Conservation (phyloP, 23 red algal species). For the Gracilaria domingensis region DNA sequence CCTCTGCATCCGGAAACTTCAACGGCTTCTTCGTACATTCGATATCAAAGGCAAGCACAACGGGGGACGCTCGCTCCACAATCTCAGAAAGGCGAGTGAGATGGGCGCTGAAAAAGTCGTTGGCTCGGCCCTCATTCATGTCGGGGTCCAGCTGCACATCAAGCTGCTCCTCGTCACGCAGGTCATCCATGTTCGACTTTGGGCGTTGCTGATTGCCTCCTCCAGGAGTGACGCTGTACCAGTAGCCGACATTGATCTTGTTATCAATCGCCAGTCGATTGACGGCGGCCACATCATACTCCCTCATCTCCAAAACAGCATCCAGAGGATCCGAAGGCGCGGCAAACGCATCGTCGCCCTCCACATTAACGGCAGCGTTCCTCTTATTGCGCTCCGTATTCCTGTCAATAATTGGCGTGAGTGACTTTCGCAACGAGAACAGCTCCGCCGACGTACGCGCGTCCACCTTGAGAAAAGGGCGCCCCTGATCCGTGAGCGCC, state of each 20-base stretch:
- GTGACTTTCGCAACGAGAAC: constrained; percentile 25
- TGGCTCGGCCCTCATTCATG: constrained; percentile 56
- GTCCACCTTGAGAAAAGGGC: constrained; percentile 81
- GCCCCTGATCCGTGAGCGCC: constrained; percentile 33
- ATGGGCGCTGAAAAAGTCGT: constrained; percentile 64
- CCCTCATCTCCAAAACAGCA: constrained; percentile 77
- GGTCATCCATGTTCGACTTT: background rate
- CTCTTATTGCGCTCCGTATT: constrained; percentile 42
- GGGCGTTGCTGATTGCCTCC: constrained; percentile 17
- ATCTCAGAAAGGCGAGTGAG: constrained; percentile 68
- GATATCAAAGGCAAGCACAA: constrained; percentile 96
- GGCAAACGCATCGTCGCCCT: background rate
- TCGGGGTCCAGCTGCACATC: constrained; percentile 43
- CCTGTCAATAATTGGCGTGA: constrained; percentile 38
- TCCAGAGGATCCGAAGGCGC: constrained; percentile 65
- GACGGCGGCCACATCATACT: constrained; percentile 94
- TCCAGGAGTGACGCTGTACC: constrained; percentile 86
- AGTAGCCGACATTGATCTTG: constrained; percentile 90
- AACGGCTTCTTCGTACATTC: constrained; percentile 98
- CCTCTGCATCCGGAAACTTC: constrained; percentile 94
- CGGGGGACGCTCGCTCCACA: constrained; percentile 87
- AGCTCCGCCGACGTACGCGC: constrained; percentile 80
- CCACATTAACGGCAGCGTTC: background rate
- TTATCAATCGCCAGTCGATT: constrained; percentile 90
- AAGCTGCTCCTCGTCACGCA: background rate